Evolutionary conservation across 1,139 yeast species (phyloP).

Genomic region (Debaryomyces psychrophilus): DNA sequence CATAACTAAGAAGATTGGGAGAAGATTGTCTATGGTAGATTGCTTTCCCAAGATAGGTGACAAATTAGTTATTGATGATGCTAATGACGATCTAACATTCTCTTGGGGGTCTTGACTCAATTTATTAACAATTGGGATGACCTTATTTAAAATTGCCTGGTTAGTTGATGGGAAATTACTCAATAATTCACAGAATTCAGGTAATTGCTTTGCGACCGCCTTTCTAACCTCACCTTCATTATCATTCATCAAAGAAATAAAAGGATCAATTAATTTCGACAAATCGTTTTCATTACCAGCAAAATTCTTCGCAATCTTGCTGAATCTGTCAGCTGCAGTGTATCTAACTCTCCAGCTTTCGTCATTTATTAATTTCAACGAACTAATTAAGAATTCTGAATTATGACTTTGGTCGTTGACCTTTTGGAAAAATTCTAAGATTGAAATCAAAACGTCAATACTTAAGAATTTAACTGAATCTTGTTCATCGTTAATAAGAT

Average conservation of each 20-base stretch:
- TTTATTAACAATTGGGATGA: slow-evolving; percentile 82
- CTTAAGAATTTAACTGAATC: slow-evolving; percentile 93
- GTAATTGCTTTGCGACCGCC: slow-evolving; percentile 89
- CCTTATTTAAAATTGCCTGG: slow-evolving; percentile 63
- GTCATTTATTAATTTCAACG: slow-evolving; percentile 73
- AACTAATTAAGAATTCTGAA: slow-evolving; percentile 59
- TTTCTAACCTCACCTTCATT: slow-evolving; percentile 96
- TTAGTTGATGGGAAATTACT: slow-evolving; percentile 46
- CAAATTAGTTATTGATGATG: slow-evolving; percentile 81
- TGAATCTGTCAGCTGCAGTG: slow-evolving; percentile 93
- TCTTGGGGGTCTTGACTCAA: slow-evolving; percentile 91
- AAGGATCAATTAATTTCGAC: slow-evolving; percentile 65
- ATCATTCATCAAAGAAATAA: slow-evolving; percentile 81
- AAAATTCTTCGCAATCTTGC: slow-evolving; percentile 70
- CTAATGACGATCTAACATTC: slow-evolving; percentile 89
- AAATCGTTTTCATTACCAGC: slow-evolving; percentile 54
- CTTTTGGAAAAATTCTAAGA: slow-evolving; percentile 62
- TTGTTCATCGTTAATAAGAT: slow-evolving; percentile 82
- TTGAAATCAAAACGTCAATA: slow-evolving; percentile 81
- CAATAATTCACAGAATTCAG: slow-evolving; percentile 69
- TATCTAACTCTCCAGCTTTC: slow-evolving; percentile 98
- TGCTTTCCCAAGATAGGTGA: slow-evolving; percentile 89
- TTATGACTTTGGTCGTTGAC: slow-evolving; percentile 61
- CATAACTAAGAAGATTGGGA: slow-evolving; percentile 92
- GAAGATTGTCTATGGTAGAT: slow-evolving; percentile 74